Conservation (phyloP, 352 stramenopile species). For the Globisporangium recalcitrans region DNA sequence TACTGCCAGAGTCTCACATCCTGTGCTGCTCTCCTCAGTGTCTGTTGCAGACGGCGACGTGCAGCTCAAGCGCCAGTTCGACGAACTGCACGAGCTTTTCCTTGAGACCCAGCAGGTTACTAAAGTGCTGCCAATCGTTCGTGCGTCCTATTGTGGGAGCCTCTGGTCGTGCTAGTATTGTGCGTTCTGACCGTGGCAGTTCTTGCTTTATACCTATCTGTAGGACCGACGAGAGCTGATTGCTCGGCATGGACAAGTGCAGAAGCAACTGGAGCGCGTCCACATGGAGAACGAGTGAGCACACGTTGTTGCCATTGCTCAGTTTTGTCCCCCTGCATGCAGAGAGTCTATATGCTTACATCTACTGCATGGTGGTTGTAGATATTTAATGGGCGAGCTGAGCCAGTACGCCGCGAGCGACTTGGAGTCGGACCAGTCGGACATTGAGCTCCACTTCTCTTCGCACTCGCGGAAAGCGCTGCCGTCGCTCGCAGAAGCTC, state of each 20-base stretch:
- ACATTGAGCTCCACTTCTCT: slow-evolving; percentile 23
- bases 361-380: neutral
- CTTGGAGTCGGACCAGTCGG: slow-evolving; percentile 45
- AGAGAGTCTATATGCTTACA: neutral
- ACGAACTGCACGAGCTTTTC: slow-evolving; percentile 19
- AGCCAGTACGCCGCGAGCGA: slow-evolving; percentile 34
- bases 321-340: too few relatives aligned
- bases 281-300: slow-evolving; percentile 35
- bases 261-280: slow-evolving; percentile 19
- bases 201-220: neutral
- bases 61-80: slow-evolving; percentile 17
- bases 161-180: too few relatives aligned
- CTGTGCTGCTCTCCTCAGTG: neutral
- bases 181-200: too few relatives aligned
- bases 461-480: neutral
- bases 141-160: neutral
- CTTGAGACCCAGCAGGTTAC: slow-evolving; percentile 21
- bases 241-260: slow-evolving; percentile 13
- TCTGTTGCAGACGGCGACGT: neutral
- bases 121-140: neutral
- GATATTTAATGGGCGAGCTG: slow-evolving; percentile 37
- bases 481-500: neutral
- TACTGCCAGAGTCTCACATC: neutral
- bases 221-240: slow-evolving; percentile 26
- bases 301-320: too few relatives aligned